Conservation (phyloP, 2,329 filamentous ascomycete genomes). For the Calonectria leucothoes region DNA sequence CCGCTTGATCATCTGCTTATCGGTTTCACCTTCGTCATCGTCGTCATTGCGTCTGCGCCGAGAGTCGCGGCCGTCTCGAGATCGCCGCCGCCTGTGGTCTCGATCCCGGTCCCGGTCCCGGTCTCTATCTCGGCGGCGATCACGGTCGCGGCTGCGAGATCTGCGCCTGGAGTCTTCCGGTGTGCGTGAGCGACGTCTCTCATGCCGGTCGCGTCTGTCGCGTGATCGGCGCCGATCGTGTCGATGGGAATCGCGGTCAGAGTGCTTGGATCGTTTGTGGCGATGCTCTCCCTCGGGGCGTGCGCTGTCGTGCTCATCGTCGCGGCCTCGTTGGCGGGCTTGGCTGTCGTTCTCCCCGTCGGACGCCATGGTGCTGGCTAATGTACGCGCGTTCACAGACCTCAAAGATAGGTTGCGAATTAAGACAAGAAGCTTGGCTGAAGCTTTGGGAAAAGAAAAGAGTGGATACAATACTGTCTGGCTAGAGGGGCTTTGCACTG, state of each 20-base stretch:
- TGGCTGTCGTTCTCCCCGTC: conserved; percentile 36
- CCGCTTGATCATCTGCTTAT: conserved; percentile 36
- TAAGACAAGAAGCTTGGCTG: conserved; percentile 1
- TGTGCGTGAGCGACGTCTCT: conserved; percentile 47
- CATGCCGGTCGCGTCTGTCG: conserved; percentile 42
- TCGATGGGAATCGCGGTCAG: conserved; percentile 38
- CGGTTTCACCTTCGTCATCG: conserved; percentile 28
- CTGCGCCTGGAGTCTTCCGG: conserved; percentile 43
- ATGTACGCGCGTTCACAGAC: not conserved
- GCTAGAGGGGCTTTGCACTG: not conserved
- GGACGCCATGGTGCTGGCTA: conserved; percentile 39
- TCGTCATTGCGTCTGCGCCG: conserved; percentile 39
- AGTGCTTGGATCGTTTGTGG: conserved; percentile 36
- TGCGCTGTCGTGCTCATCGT: conserved; percentile 30
- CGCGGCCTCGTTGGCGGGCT: conserved; percentile 30
- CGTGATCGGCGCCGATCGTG: conserved; percentile 44
- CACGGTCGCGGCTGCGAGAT: conserved; percentile 42
- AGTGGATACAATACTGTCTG: conserved; percentile 13
- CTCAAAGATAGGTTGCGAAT: not conserved
- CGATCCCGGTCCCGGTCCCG: conserved; percentile 36
- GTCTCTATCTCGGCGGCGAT: conserved; percentile 30
- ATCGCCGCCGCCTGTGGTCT: conserved; percentile 43
- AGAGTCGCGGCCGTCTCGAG: conserved; percentile 46
- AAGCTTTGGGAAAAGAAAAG: not conserved
- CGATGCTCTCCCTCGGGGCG: conserved; percentile 29